These are phyloP conservation scores for Aspergillus nanangensis DNA, from an alignment of 495 filamentous ascomycete species.

Conservation along the genomic window DNA sequence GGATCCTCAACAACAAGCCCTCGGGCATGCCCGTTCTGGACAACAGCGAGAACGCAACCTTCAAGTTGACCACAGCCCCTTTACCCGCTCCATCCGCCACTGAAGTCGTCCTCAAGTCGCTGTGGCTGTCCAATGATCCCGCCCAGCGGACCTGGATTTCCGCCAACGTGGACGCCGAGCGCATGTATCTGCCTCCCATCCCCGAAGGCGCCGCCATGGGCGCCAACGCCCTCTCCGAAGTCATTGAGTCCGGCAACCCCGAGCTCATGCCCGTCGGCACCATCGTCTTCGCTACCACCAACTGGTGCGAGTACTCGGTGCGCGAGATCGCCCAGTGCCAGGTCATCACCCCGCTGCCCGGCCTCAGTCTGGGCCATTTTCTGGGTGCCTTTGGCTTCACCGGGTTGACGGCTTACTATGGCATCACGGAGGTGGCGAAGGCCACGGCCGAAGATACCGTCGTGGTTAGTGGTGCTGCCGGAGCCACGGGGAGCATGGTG, in stretches of 20 bases:
- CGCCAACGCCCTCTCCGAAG: conserved; percentile 42
- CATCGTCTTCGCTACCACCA: conserved; percentile 31
- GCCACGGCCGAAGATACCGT: conserved; percentile 33
- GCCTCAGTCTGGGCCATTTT: conserved; percentile 39
- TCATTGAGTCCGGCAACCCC: conserved; percentile 31
- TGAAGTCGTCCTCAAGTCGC: conserved; percentile 53
- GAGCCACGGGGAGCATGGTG: conserved; percentile 41
- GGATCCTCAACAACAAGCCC: conserved; percentile 33
- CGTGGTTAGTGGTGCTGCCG: conserved; percentile 47
- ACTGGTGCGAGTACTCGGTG: conserved; percentile 51
- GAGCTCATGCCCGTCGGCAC: conserved; percentile 25
- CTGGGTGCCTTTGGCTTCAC: conserved; percentile 47
- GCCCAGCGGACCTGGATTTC: conserved; percentile 65
- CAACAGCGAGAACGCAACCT: conserved; percentile 34
- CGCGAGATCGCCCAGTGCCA: conserved; percentile 27
- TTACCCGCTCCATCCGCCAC: conserved; percentile 44
- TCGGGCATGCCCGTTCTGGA: not conserved
- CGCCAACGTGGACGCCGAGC: conserved; percentile 29
- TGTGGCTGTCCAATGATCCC: conserved; percentile 66
- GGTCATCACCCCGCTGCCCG: conserved; percentile 23
- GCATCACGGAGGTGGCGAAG: conserved; percentile 36
- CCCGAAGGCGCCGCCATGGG: conserved; percentile 56
- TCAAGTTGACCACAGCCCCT: conserved; percentile 38
- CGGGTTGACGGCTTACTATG: conserved; percentile 51
- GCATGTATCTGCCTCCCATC: conserved; percentile 58